These are phyloP conservation scores for Helianthus annuus DNA, from an alignment of 129 eudicot genomes.

Conservation along the genomic window DNA sequence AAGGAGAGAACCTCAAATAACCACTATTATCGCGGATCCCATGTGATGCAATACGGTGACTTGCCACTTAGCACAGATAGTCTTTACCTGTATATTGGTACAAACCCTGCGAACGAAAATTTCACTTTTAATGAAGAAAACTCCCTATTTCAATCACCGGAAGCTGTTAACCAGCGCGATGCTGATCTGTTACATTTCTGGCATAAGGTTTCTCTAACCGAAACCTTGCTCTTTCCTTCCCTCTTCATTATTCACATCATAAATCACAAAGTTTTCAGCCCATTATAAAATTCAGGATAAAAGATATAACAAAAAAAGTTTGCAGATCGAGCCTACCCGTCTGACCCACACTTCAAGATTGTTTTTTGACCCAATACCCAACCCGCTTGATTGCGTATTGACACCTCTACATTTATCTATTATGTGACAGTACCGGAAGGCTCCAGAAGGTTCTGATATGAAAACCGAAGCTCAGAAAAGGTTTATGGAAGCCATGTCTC, in stretches of 20 bases:
- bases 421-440: slow-evolving; percentile 72
- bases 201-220: slow-evolving; percentile 57
- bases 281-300: not conserved
- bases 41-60: slow-evolving; percentile 94
- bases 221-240: not conserved
- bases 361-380: not conserved
- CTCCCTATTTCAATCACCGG: slow-evolving; percentile 47
- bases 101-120: slow-evolving; percentile 82
- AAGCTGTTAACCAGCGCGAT: slow-evolving; percentile 82
- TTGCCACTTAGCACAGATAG: slow-evolving; percentile 57
- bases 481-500: slow-evolving; percentile 83
- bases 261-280: not conserved
- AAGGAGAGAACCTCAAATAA: slow-evolving; percentile 70
- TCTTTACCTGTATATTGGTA: slow-evolving; percentile 65
- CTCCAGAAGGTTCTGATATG: slow-evolving; percentile 77
- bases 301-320: not conserved
- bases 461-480: slow-evolving; percentile 67
- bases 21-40: slow-evolving; percentile 71
- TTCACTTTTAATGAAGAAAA: slow-evolving; percentile 49
- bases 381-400: not conserved
- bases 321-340: not conserved
- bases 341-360: not conserved
- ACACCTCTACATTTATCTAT: not conserved
- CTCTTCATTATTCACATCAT: not conserved
- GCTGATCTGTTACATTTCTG: slow-evolving; percentile 88